Base-by-base conservation (phyloP, 2,329 filamentous ascomycete genomes). In the Fonsecaea multimorphosa region DNA sequence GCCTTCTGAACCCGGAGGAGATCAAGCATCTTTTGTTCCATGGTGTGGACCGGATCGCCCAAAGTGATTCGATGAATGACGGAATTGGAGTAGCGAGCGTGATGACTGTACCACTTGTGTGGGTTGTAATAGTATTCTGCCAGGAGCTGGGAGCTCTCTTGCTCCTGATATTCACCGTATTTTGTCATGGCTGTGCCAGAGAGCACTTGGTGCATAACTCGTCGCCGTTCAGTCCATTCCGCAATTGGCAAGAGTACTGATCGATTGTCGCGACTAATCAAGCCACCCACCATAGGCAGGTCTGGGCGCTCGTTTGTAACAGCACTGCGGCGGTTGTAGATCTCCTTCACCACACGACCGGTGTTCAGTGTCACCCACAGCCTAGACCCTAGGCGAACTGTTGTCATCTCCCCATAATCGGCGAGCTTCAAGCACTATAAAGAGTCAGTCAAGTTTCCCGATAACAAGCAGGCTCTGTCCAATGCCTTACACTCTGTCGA, bases 311-410 rank as follows among this genome's bases (percentile, higher is more conserved):
- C 76, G 57, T 78, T 76, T 2, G 78, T 80, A 5, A 75, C 58
- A 19, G 61, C 72, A 14, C 75, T 76, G 5, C 75, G 72, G 59
- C 78, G 78, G 49, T 74, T 75, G 36, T 81, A 79, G 38, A 81
- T 74, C 51, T 79, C 77, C 1, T 71, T 71, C 27, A 79, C 76
- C 1, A 80, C 78, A 6, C 80, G 77, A 29, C 74, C 68, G 14
- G 68, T 76, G 68, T 83, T 83, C 5, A 83, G 75, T 16, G 82
- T 71, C 19, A 83, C 72, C 77, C 78, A 81, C 0, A 78, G 81
- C 61, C 78, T 79, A 31, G 73, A 74, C 3, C 75, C 75, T 2
- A 76, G 64, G 27, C 74, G 74, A 0, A 74, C 19, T 0, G 75
- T 76, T 4, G 72, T 71, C 75, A 77, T 76, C 58, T 76, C 75